Evolutionary conservation across 2,329 filamentous ascomycete genomes (phyloP), one percentile per base, ranked within the genome.

Genomic region (Dryadomyces quercus-mongolicae): DNA sequence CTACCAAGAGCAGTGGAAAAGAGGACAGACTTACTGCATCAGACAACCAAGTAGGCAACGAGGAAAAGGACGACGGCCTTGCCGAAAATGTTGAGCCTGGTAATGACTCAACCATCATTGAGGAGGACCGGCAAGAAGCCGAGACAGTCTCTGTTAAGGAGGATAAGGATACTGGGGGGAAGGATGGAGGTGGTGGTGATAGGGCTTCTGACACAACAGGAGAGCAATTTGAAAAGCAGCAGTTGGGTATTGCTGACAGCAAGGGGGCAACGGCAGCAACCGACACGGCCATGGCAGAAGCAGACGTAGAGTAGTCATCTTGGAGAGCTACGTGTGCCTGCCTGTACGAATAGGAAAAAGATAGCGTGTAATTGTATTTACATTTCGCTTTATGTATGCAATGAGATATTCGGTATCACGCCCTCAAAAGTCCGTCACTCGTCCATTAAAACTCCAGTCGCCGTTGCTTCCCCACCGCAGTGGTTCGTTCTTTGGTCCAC

Each of bases 401-500:
- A 42, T 38, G 7, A 25, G 25, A 22, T 45, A 34, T 10, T n/a
- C 10, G 42, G 16, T 51, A 31, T 12, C 6, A 18, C 36, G 1
- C 8, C 1, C 15, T 38, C 55, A 62, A 54, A 98, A 98, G 70
- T 98, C 93, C 22, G 92, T 97, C 54, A 94, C 91, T 59, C 92
- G 76, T 49, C 93, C 93, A 68, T 96, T 96, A 69, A 88, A 98
- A 67, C 89, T 96, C 86, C 91, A 98, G 63, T 85, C 81, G 1
- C 88, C 84, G 0, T 63, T 66, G 18, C 77, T 74, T 0, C 90
- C 90, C 92, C 92, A 96, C 62, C 91, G 74, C 66, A 97, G 65
- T 52, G 93, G 93, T 70, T 98, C 92, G 65, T 95, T 97, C 82
- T 97, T 98, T 6, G 93, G 93, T 1, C 93, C 93, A 6, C 93